Conservation (phyloP, 768 basidiomycete genomes). For the Mycena floridula region DNA sequence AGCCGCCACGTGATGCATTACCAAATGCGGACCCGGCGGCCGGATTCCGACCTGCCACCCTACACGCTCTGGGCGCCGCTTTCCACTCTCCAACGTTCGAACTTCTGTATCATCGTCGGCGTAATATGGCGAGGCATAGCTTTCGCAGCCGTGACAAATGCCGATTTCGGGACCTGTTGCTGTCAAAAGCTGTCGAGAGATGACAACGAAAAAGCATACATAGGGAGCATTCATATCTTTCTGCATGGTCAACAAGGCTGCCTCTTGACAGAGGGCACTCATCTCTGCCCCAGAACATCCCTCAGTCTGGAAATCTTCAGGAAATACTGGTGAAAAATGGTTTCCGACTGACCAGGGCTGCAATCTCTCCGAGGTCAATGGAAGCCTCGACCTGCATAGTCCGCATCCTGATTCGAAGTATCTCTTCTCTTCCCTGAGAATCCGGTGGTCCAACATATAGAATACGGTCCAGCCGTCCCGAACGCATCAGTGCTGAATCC, state of each 20-base stretch:
- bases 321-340: constrained; percentile 2
- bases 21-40: no score
- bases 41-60: background rate
- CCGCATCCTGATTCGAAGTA: constrained; percentile 68
- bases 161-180: constrained; percentile 73
- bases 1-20: no score
- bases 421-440: constrained; percentile 70
- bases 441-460: constrained; percentile 94
- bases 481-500: constrained; percentile 94
- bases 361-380: constrained; percentile 63
- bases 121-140: constrained; percentile 81
- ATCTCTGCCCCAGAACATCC: constrained; percentile 98
- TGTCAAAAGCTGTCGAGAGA: background rate
- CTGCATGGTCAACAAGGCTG: constrained; percentile 89
- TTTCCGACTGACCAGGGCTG: constrained; percentile 50
- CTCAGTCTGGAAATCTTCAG: constrained; percentile 53
- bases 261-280: constrained; percentile 89
- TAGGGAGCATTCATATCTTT: constrained; percentile 69
- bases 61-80: constrained; percentile 4
- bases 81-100: constrained; percentile 53
- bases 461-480: constrained; percentile 90
- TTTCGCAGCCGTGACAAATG: constrained; percentile 70
- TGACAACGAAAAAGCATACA: constrained; percentile 44
- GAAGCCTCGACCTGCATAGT: constrained; percentile 78
- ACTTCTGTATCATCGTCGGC: constrained; percentile 64